phyloP scores from a whole-genome alignment of 1,139 yeast genomes.

The Saccharomyces hybrid region DNA sequence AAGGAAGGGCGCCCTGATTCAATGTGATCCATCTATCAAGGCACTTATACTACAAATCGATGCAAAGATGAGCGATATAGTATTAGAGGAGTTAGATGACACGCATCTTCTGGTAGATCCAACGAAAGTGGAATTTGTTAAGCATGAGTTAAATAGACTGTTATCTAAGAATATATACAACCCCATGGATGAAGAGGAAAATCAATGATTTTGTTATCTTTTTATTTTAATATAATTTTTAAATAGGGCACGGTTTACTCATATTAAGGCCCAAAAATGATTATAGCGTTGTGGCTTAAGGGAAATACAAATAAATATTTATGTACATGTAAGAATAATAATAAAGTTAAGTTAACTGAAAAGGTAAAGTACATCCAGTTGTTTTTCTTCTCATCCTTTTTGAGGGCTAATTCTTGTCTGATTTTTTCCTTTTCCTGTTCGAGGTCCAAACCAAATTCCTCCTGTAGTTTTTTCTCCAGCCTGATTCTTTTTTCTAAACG shows the following conservation, averaged over 20 bases:
- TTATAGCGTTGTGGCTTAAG: not conserved
- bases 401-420: conserved; percentile 18
- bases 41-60: conserved; percentile 82
- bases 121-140: conserved; percentile 65
- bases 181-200: conserved; percentile 67
- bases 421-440: conserved; percentile 36
- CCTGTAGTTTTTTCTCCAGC: conserved; percentile 64
- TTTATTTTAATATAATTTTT: not conserved
- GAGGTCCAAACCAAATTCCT: conserved; percentile 55
- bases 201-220: conserved; percentile 10
- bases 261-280: not conserved
- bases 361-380: not conserved
- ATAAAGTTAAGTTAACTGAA: not conserved
- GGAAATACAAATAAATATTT: not conserved
- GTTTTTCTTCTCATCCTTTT: not conserved
- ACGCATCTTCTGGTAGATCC: conserved; percentile 79
- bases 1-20: conserved; percentile 34
- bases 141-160: conserved; percentile 64
- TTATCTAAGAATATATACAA: conserved; percentile 78
- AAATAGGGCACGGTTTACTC: not conserved
- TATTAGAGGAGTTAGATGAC: conserved; percentile 80
- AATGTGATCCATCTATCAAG: conserved; percentile 82
- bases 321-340: not conserved
- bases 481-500: conserved; percentile 64
- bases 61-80: conserved; percentile 55